Percentiles rank a stretch among this genome's conserved stretches.
Evolutionary conservation across 345 rosid species (phyloP).

Genomic region (Mallotus nudiflorus): DNA sequence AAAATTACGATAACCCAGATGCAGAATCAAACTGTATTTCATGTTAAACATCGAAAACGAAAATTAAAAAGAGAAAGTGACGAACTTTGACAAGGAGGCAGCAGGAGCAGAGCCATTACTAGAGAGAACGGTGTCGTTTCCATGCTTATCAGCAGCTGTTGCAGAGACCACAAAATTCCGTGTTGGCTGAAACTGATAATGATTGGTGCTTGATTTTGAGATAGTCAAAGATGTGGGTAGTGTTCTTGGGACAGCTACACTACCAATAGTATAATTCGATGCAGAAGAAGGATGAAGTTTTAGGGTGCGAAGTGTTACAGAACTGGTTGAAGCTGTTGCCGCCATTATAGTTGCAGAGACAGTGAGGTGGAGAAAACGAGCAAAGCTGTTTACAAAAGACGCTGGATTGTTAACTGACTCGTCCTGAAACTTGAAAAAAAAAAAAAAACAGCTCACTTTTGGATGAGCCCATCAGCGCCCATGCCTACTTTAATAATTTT

Average conservation of each 20-base stretch:
- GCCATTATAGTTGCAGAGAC: constrained; percentile 11
- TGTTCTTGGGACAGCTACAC: neutral
- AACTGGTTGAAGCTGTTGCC: neutral
- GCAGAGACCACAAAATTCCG: constrained; percentile 14
- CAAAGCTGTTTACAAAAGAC: no score
- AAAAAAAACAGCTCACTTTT: no score
- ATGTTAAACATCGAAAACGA: neutral
- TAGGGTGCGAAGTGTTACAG: neutral
- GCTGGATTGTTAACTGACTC: no score
- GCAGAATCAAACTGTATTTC: neutral
- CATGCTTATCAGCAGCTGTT: neutral
- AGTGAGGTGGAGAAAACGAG: no score
- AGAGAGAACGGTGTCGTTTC: neutral
- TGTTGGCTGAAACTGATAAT: neutral
- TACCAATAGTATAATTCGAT: neutral
- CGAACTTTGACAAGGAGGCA: constrained; percentile 9
- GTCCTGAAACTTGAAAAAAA: no score
- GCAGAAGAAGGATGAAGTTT: neutral
- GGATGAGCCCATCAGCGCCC: no score
- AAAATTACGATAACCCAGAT: neutral
- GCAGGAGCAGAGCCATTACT: constrained; percentile 12
- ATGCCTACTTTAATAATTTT: no score
- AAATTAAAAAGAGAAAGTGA: neutral
- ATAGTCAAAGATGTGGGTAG: neutral
- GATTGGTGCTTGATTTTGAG: neutral